Conservation (phyloP, 2,329 filamentous ascomycete genomes). For the Biscogniauxia sp. region DNA sequence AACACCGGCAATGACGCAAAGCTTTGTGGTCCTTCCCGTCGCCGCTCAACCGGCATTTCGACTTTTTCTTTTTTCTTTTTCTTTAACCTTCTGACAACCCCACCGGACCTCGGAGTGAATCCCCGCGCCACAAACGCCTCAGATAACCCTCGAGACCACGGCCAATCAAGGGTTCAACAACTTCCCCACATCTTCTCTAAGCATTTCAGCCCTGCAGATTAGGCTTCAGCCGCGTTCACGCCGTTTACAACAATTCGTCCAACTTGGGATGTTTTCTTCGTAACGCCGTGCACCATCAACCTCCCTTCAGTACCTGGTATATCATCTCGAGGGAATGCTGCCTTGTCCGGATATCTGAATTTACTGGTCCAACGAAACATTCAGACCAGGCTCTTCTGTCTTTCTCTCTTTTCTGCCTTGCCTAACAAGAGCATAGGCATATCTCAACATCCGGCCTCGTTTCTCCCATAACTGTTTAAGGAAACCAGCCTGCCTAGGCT, state of each 20-base stretch:
- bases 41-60: not conserved
- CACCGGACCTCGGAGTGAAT: too few species aligned
- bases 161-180: not conserved
- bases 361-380: not conserved
- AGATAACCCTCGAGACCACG: not conserved
- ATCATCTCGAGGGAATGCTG: not conserved
- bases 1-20: slow-evolving; percentile 18
- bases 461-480: not conserved
- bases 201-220: not conserved
- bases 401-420: not conserved
- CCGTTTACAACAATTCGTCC: not conserved
- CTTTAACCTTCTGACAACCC: too few species aligned
- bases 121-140: not conserved
- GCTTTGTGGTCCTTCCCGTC: not conserved
- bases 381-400: not conserved
- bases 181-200: not conserved
- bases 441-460: not conserved
- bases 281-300: not conserved
- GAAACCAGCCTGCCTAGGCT: not conserved
- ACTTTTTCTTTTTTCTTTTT: not conserved
- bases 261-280: not conserved
- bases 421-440: not conserved
- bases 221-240: not conserved
- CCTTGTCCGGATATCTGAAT: not conserved
- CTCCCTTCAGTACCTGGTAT: not conserved